Conservation (phyloP, 768 basidiomycete genomes). For the Psilocybe tampanensis region DNA sequence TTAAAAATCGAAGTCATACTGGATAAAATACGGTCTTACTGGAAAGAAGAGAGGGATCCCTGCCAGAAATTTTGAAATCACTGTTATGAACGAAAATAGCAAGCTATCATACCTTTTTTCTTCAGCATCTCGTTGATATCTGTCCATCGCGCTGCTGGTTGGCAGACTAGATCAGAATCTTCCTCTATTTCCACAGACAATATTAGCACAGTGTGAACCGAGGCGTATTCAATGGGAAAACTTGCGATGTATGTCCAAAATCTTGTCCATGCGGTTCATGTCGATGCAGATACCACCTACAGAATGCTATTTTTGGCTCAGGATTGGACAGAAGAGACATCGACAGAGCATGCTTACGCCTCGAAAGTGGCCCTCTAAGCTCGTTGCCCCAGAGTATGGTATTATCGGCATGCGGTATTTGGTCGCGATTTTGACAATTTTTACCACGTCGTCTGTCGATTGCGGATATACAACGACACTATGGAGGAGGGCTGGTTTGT, state of each 20-base stretch:
- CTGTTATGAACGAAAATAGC: neutral
- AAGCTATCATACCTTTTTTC: slow-evolving; percentile 55
- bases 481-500: slow-evolving; percentile 29
- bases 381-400: slow-evolving; percentile 82
- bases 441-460: slow-evolving; percentile 81
- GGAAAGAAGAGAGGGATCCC: slow-evolving; percentile 86
- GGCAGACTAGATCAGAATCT: slow-evolving; percentile 75
- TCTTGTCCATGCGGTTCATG: slow-evolving; percentile 76
- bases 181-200: slow-evolving; percentile 41
- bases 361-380: slow-evolving; percentile 75
- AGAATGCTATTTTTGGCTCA: slow-evolving; percentile 28
- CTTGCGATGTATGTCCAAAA: slow-evolving; percentile 72
- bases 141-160: slow-evolving; percentile 73
- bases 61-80: slow-evolving; percentile 24
- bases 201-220: neutral
- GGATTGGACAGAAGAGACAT: neutral
- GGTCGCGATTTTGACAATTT: slow-evolving; percentile 73
- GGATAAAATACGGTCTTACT: slow-evolving; percentile 35
- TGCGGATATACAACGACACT: slow-evolving; percentile 66
- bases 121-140: slow-evolving; percentile 72
- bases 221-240: neutral
- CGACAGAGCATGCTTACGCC: slow-evolving; percentile 52
- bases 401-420: slow-evolving; percentile 78
- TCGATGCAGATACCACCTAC: slow-evolving; percentile 80
- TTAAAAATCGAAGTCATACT: neutral